These are phyloP conservation scores for Dendrobium huoshanense DNA, from an alignment of 106 monocot genomes.

Conservation along the genomic window DNA sequence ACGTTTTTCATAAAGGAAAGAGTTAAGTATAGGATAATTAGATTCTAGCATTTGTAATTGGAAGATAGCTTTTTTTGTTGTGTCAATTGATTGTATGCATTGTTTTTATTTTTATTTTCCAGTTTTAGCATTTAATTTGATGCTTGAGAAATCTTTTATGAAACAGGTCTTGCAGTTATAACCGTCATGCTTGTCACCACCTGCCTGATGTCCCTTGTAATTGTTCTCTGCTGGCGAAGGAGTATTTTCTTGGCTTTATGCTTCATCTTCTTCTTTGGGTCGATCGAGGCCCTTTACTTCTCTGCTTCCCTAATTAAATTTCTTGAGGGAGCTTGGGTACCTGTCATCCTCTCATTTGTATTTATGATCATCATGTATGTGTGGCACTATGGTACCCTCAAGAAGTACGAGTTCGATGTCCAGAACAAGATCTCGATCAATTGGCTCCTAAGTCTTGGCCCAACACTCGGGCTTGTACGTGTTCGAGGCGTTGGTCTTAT, in stretches of 20 bases:
- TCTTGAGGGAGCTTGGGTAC: slow-evolving; percentile 93
- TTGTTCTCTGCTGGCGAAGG: slow-evolving; percentile 79
- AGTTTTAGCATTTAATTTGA: neutral
- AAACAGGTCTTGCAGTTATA: slow-evolving; percentile 77
- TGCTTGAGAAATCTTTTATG: slow-evolving; percentile 2
- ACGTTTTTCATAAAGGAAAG: too few relatives aligned
- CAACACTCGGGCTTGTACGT: slow-evolving; percentile 82
- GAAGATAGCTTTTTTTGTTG: too few relatives aligned
- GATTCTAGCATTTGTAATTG: too few relatives aligned
- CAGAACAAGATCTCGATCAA: slow-evolving; percentile 95
- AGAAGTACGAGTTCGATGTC: slow-evolving; percentile 93
- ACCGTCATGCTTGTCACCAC: slow-evolving; percentile 98
- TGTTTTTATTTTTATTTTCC: neutral
- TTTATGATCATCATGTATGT: slow-evolving; percentile 78
- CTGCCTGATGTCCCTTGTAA: slow-evolving; percentile 91
- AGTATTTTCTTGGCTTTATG: slow-evolving; percentile 60
- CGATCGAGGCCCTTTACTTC: slow-evolving; percentile 91
- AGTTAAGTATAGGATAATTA: too few relatives aligned
- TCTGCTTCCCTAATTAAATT: slow-evolving; percentile 93
- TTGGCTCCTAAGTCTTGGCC: slow-evolving; percentile 88
- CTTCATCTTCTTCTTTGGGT: slow-evolving; percentile 87
- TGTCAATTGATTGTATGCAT: neutral
- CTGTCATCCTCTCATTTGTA: slow-evolving; percentile 64
- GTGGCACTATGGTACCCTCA: slow-evolving; percentile 95
- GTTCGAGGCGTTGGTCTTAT: slow-evolving; percentile 94